Percentiles rank a stretch among this genome's conserved stretches.
phyloP scores from a whole-genome alignment of 139 green algal genomes.

The Chlorella sp. region DNA sequence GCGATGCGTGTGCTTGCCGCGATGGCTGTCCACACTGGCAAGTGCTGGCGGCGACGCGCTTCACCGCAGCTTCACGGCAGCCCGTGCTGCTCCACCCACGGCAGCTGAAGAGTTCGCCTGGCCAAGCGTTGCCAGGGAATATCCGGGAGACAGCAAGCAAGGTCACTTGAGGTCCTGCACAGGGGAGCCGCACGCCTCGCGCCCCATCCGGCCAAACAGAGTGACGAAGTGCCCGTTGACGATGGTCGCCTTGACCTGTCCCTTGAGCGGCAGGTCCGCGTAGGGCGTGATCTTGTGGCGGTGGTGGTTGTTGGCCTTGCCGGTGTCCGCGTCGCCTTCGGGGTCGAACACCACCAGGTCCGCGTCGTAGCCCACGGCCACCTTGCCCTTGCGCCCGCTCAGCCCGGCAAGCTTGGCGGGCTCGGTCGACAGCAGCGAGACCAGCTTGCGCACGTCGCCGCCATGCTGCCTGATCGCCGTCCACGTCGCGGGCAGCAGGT shows the following conservation, averaged over 20 bases:
- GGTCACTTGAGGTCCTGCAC: neutral
- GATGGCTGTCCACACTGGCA: too few species aligned
- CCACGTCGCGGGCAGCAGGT: constrained; percentile 80
- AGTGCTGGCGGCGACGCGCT: too few species aligned
- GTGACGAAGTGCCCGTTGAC: constrained; percentile 56
- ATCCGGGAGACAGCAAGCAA: neutral
- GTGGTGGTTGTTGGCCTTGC: constrained; percentile 38
- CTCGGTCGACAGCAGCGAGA: constrained; percentile 36
- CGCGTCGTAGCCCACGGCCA: constrained; percentile 69
- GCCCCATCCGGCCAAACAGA: neutral
- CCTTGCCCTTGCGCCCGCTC: constrained; percentile 50
- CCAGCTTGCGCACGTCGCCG: constrained; percentile 21
- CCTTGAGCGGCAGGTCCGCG: constrained; percentile 40
- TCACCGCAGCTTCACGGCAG: too few species aligned
- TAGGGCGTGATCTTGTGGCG: constrained; percentile 74
- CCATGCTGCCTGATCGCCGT: constrained; percentile 30
- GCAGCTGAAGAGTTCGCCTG: neutral
- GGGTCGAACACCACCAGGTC: constrained; percentile 90
- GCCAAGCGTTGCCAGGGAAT: neutral
- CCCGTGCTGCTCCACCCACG: too few species aligned
- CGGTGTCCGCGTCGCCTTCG: constrained; percentile 54
- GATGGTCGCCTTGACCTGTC: constrained; percentile 66
- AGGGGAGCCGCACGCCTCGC: neutral
- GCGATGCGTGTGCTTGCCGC: too few species aligned
- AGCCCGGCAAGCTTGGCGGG: constrained; percentile 66